Percentiles rank a stretch among this genome's conserved stretches.
Conservation (phyloP, 2,329 filamentous ascomycete species). For the Penicillium sp. region DNA sequence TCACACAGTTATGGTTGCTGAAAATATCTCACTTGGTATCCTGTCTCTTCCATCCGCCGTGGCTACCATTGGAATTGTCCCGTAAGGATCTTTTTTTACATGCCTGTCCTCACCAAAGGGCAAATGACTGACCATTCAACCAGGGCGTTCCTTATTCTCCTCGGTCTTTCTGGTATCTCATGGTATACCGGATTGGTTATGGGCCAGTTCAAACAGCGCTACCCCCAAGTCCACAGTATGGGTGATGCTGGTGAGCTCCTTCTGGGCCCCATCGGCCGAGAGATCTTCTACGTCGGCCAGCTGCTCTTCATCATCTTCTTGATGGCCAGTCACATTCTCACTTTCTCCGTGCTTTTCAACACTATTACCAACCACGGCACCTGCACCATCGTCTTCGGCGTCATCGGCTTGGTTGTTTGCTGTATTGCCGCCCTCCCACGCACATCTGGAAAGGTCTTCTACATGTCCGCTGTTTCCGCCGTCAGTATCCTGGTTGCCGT, state of each 20-base stretch:
- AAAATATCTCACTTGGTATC: constrained; percentile 61
- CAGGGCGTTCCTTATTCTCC: constrained; percentile 53
- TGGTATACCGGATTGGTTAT: constrained; percentile 63
- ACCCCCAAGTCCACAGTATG: constrained; percentile 65
- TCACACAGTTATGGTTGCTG: constrained; percentile 57
- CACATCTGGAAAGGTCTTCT: constrained; percentile 64
- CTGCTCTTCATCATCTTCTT: constrained; percentile 68
- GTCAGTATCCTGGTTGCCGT: constrained; percentile 66
- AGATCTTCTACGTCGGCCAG: constrained; percentile 65
- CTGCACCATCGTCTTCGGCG: constrained; percentile 65
- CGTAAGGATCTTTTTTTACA: constrained; percentile 36
- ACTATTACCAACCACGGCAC: constrained; percentile 62
- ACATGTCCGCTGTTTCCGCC: constrained; percentile 65
- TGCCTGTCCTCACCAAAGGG: neutral
- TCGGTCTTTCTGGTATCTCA: constrained; percentile 56
- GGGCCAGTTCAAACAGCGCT: constrained; percentile 59
- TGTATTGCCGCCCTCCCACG: constrained; percentile 62
- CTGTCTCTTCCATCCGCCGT: constrained; percentile 59
- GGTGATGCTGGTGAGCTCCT: constrained; percentile 68
- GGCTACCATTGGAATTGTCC: constrained; percentile 57
- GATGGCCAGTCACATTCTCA: constrained; percentile 69
- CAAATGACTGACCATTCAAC: constrained; percentile 6
- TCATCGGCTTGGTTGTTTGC: constrained; percentile 61
- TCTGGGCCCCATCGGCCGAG: constrained; percentile 62
- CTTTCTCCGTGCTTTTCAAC: constrained; percentile 69